Evolutionary conservation across 2,329 filamentous ascomycete genomes (phyloP), one percentile per base, ranked within the genome.

Genomic region (Plectosphaerella plurivora): DNA sequence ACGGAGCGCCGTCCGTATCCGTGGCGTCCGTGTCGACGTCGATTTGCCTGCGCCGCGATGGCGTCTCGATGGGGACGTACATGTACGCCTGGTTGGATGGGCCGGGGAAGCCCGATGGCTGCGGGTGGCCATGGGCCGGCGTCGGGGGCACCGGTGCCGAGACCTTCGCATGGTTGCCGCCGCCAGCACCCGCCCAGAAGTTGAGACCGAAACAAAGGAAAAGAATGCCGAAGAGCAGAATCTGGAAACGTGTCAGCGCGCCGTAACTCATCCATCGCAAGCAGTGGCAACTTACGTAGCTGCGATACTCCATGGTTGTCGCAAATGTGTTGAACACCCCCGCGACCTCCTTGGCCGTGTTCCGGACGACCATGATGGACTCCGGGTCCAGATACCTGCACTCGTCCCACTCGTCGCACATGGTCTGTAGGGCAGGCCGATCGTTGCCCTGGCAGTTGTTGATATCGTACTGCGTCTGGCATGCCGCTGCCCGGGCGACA

Each of bases 321-420:
- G 96, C 86, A 67, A 97, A 97, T 62, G 88, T 87, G 66, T 97
- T 97, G 69, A 97, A 87, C 41, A 99, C 96, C 64, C 91, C 84
- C 1, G 93, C 93, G 65, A 97, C 88, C 24, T 92, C 94, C 63
- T 89, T 87, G 5, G 91, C 92, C 16, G 88, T 90, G 39, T 96
- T 84, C 62, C 86, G 87, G 42, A 93, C 87, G 37, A 87, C 79
- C 59, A 89, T 91, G 52, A 96, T 84, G 52, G 84, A 83, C 45
- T 85, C 78, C 1, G 91, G 86, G 63, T 97, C 89, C 58, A 87
- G 83, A 58, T 86, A 84, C 90, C 96, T 96, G 70, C 94, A 97
- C 33, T 83, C 76, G 57, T 87, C 84, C 93, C 93, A 97, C 56
- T 86, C 82, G 35, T 84, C 81, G 67, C 94, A 99, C 4, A 87